Base-by-base conservation (phyloP, 164 flowering plant genomes). In the Sextonia rubra region DNA sequence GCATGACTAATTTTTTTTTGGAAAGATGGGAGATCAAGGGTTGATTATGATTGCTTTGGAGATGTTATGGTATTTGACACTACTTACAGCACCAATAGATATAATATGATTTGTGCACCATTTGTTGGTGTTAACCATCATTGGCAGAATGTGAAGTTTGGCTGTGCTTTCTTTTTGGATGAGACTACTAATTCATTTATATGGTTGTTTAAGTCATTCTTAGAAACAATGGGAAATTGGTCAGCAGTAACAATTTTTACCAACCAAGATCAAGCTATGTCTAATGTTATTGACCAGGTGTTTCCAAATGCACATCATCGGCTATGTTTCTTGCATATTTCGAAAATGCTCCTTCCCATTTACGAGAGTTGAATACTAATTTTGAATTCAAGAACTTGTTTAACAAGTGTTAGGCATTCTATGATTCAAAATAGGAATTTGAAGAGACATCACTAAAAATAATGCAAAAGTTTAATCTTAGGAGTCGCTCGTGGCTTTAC, bases 41-140 rank as follows among this genome's bases (percentile, higher is more conserved):
- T 56, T 55, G 87, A 89, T 69, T 92, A 88, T 73, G 75, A 79
- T 71, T 85, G 82, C 75, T 92, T 92, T 80, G 94, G 98, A 47
- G 98, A 92, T 73, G 89, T 94, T 25, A 86, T 92, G 48, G 86
- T 88, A 17, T 88, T 92, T 73, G 98, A 92, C 75, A 89, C 92
- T 0, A 88, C 96, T 56, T 91, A 87, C 81, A 77, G 90, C 80
- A 86, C 90, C 14, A 91, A 92, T 73, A 83, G 89, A 73, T 91
- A 88, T 55, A 82, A 89, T 30, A 72, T 92, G 78, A 94, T 96
- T 17, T 91, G 88, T 83, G 96, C 86, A n/a, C n/a, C n/a, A n/a
- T n/a, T n/a, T n/a, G n/a, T n/a, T n/a, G n/a, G n/a, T n/a, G n/a
- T n/a, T n/a, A n/a, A n/a, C n/a, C n/a, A n/a, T n/a, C n/a, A n/a